phyloP scores from a whole-genome alignment of 2,329 filamentous ascomycete species.

The Boeremia lycopersici region DNA sequence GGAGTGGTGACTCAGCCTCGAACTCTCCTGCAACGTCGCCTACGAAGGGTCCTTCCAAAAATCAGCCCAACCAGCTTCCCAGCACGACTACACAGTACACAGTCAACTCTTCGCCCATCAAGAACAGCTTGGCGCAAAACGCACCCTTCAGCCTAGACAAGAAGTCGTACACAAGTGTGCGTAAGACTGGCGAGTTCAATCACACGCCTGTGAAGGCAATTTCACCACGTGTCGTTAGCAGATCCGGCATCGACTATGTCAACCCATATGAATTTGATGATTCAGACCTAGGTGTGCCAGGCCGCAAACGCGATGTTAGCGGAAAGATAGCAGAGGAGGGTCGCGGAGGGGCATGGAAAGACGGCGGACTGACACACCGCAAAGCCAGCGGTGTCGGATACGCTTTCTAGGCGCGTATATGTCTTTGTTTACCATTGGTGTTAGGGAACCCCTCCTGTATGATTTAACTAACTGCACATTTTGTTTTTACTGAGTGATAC shows the following conservation, averaged over 20 bases:
- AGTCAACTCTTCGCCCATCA: slow-evolving; percentile 28
- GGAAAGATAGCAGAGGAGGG: slow-evolving; percentile 78
- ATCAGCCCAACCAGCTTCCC: slow-evolving; percentile 29
- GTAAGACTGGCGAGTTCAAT: slow-evolving; percentile 40
- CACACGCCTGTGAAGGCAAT: slow-evolving; percentile 36
- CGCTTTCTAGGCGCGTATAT: slow-evolving; percentile 6
- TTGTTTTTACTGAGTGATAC: not conserved
- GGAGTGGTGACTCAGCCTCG: slow-evolving; percentile 32
- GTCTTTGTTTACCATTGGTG: slow-evolving; percentile 1
- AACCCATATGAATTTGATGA: slow-evolving; percentile 44
- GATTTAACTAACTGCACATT: not conserved
- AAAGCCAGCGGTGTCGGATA: slow-evolving; percentile 49
- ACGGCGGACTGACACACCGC: slow-evolving; percentile 41
- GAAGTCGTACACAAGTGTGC: slow-evolving; percentile 40
- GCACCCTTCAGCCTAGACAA: slow-evolving; percentile 42
- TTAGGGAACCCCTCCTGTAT: not conserved
- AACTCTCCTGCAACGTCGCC: slow-evolving; percentile 32
- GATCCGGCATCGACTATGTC: slow-evolving; percentile 54
- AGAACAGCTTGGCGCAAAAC: slow-evolving; percentile 17
- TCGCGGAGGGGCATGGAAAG: slow-evolving; percentile 49
- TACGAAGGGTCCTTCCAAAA: slow-evolving; percentile 27
- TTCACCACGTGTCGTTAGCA: slow-evolving; percentile 54
- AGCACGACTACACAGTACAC: slow-evolving; percentile 42
- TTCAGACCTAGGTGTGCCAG: slow-evolving; percentile 40
- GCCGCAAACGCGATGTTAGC: slow-evolving; percentile 62